A percentile compares a stretch with the other conserved stretches of the same genome.
These are phyloP conservation scores for Apiospora marii DNA, from an alignment of 2,329 filamentous ascomycete genomes.

Conservation along the genomic window DNA sequence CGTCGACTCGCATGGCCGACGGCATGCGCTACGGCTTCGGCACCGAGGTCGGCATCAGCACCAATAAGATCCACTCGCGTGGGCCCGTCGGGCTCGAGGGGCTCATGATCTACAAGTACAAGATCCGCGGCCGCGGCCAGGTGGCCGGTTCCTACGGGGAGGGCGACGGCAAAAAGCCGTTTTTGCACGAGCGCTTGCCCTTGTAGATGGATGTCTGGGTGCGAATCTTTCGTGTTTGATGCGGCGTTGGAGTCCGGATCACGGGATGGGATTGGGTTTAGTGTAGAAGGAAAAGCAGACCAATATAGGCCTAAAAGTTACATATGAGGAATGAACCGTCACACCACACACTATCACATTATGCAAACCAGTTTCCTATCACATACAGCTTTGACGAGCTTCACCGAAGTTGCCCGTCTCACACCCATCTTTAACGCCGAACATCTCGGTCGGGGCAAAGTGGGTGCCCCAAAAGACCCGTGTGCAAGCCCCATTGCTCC, in stretches of 20 bases:
- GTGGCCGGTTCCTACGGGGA: slow-evolving; percentile 78
- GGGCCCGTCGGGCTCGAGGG: slow-evolving; percentile 95
- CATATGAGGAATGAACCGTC: too few relatives aligned
- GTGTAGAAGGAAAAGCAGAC: neutral
- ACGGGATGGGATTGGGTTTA: neutral
- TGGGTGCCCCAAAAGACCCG: neutral
- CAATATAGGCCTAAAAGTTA: neutral
- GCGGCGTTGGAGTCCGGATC: slow-evolving; percentile 10
- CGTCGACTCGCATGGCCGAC: slow-evolving; percentile 91
- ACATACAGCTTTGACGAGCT: neutral
- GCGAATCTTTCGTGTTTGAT: neutral
- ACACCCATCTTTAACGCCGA: neutral
- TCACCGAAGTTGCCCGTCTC: neutral
- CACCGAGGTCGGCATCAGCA: slow-evolving; percentile 97
- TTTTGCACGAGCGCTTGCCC: slow-evolving; percentile 65
- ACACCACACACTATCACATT: neutral
- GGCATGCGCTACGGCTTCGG: slow-evolving; percentile 98
- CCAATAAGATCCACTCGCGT: slow-evolving; percentile 96
- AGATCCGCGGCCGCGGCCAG: slow-evolving; percentile 84
- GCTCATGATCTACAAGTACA: slow-evolving; percentile 97
- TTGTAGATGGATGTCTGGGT: slow-evolving; percentile 38
- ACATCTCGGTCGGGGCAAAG: slow-evolving; percentile 3
- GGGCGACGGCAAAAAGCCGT: slow-evolving; percentile 65
- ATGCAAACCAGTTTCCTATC: neutral
- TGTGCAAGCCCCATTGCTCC: neutral